Evolutionary conservation across 371 early-diverging fungal genomes (phyloP), one percentile per base, ranked within the genome.

Genomic region (Funneliformis caledonium): DNA sequence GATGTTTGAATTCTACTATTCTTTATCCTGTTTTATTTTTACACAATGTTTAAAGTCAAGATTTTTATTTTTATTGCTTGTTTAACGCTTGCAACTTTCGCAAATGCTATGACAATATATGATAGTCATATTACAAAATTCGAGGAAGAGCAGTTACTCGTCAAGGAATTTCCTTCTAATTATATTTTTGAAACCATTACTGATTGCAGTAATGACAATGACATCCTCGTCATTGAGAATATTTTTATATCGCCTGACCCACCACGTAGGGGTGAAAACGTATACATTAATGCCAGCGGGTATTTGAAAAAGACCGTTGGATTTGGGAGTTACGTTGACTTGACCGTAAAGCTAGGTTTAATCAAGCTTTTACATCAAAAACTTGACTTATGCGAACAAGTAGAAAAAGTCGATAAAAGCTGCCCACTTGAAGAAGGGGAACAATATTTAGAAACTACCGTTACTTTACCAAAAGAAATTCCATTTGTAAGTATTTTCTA

Each of bases 341-440:
- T 92, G 42, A 59, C 84, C 16, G 89, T 90, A 81, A 88, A 91
- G 82, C 87, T 81, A 0, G 87, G 87, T 14, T 12, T 85, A 78
- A 72, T 90, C 84, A 85, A 87, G 86, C 48, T 87, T 69, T 56
- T 85, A 80, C 74, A 89, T 59, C 43, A 87, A 77, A 78, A 56
- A 50, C 81, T 87, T 72, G 88, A 93, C 84, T 86, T 91, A 80
- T 88, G 91, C 74, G 86, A 90, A 12, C 85, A 91, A 73, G 82
- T 85, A 1, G 82, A 81, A 75, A 84, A 91, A 65, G 81, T 91
- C 19, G 86, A 88, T 81, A 89, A 88, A 81, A 77, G 84, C 7
- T 92, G 92, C 76, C 92, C 92, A 45, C 81, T 92, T 64, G 80
- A 83, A 3, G 64, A 84, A 14, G 92, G 92, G 9, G 84, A 86